Percentiles rank a stretch among this genome's conserved stretches.
These are phyloP conservation scores for Phaseolus coccineus DNA, from an alignment of 331 rosid genomes.

Conservation along the genomic window DNA sequence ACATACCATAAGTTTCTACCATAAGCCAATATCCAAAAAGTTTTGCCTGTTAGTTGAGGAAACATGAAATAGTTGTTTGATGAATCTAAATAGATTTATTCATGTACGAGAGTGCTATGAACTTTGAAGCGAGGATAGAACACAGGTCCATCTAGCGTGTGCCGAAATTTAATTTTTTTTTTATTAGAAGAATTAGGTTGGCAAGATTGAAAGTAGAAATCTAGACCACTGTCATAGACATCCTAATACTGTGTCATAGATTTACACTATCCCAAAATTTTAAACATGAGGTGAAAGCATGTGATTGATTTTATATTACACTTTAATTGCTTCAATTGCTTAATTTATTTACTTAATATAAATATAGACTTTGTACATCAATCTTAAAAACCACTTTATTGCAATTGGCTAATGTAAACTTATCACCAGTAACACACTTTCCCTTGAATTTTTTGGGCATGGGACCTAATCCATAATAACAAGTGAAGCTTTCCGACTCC, in stretches of 20 bases:
- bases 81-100: background rate
- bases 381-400: conserved; percentile 47
- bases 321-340: conserved; percentile 3
- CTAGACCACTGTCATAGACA: background rate
- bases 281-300: background rate
- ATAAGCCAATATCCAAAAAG: background rate
- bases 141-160: background rate
- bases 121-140: background rate
- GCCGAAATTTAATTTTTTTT: background rate
- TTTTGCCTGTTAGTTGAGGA: background rate
- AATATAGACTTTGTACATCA: background rate
- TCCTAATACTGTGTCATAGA: background rate
- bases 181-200: background rate
- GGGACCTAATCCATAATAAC: conserved; percentile 68
- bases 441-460: conserved; percentile 70
- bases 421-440: conserved; percentile 65
- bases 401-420: conserved; percentile 69
- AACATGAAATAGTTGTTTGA: background rate
- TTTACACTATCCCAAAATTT: background rate
- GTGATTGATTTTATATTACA: background rate
- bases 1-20: background rate
- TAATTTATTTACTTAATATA: conserved; percentile 6
- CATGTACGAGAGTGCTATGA: background rate
- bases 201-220: background rate
- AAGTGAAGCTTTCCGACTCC: conserved; percentile 72